A percentile compares a stretch with the other conserved stretches of the same genome.
These are phyloP conservation scores for Rugonectria rugulosa DNA, from an alignment of 2,329 filamentous ascomycete species.

Conservation along the genomic window DNA sequence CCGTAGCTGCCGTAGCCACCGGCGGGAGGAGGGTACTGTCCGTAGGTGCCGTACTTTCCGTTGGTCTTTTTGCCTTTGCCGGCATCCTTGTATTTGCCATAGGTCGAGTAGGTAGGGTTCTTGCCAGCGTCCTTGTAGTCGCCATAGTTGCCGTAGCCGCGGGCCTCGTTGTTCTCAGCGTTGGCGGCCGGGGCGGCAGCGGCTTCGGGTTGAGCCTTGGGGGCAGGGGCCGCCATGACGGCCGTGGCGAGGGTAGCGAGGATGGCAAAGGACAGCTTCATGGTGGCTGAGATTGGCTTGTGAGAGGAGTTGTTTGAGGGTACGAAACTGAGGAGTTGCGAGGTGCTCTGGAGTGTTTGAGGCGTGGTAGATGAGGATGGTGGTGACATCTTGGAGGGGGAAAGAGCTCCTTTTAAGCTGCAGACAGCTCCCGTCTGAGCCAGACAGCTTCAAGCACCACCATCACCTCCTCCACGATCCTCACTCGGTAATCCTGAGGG, in stretches of 20 bases:
- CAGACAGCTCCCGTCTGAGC: neutral
- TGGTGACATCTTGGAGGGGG: neutral
- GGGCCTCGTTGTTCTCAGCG: conserved; percentile 13
- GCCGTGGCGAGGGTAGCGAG: conserved; percentile 37
- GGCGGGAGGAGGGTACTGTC: conserved; percentile 1
- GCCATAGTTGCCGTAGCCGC: conserved; percentile 15
- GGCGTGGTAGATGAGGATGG: neutral
- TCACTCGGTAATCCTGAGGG: neutral
- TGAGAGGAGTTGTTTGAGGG: neutral
- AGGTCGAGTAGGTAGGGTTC: conserved; percentile 17
- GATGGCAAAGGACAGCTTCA: conserved; percentile 41
- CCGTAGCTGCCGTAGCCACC: conserved; percentile 14
- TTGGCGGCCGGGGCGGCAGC: conserved; percentile 12
- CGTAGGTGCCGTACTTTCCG: neutral
- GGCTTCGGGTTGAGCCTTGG: conserved; percentile 26
- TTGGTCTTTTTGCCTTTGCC: neutral
- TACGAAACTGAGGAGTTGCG: no score
- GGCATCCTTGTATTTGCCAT: conserved; percentile 15
- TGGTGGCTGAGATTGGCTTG: conserved; percentile 24
- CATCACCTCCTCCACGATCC: neutral
- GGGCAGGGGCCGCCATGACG: conserved; percentile 36
- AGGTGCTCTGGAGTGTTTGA: conserved; percentile 12
- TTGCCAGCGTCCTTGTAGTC: conserved; percentile 7
- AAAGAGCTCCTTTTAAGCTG: neutral
- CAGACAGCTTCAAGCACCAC: neutral